Evolutionary conservation across 1,139 yeast species (phyloP).

Genomic region (Schwanniomyces etchellsii): DNA sequence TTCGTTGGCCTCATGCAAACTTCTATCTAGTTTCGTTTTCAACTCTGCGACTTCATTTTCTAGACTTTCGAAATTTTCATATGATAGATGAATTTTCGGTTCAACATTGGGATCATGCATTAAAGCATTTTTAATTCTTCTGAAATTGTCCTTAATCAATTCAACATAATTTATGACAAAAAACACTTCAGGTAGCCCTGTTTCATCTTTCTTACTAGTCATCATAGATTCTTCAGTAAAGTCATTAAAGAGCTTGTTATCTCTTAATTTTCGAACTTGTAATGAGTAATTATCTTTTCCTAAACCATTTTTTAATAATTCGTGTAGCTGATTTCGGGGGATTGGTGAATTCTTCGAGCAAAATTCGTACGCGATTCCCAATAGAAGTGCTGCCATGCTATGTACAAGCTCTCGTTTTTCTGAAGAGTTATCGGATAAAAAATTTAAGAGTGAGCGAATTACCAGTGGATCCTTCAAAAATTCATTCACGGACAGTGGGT

Average conservation of each 20-base stretch:
- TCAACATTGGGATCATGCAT: conserved; percentile 70
- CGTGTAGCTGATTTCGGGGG: conserved; percentile 57
- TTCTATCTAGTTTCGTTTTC: conserved; percentile 18
- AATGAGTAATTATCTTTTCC: conserved; percentile 79
- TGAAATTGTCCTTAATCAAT: conserved; percentile 63
- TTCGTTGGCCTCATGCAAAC: conserved; percentile 19
- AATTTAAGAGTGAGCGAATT: conserved; percentile 63
- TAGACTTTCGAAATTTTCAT: conserved; percentile 64
- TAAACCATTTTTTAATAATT: conserved; percentile 58
- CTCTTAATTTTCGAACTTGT: conserved; percentile 68
- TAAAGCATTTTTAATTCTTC: conserved; percentile 64
- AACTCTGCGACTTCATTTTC: conserved; percentile 34
- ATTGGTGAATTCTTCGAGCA: conserved; percentile 69
- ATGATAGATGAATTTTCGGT: conserved; percentile 63
- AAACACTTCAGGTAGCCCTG: conserved; percentile 83
- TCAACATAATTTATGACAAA: conserved; percentile 62
- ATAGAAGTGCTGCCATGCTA: conserved; percentile 65
- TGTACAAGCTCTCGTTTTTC: conserved; percentile 59
- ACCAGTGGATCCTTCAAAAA: conserved; percentile 65
- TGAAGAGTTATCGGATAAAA: conserved; percentile 55
- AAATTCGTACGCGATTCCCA: conserved; percentile 82
- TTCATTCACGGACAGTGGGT: conserved; percentile 67
- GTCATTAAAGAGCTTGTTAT: conserved; percentile 48
- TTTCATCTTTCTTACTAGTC: conserved; percentile 47
- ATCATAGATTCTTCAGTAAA: conserved; percentile 40